Evolutionary conservation across 1,139 yeast genomes (phyloP).

Genomic region (Suhomyces bribrorum): DNA sequence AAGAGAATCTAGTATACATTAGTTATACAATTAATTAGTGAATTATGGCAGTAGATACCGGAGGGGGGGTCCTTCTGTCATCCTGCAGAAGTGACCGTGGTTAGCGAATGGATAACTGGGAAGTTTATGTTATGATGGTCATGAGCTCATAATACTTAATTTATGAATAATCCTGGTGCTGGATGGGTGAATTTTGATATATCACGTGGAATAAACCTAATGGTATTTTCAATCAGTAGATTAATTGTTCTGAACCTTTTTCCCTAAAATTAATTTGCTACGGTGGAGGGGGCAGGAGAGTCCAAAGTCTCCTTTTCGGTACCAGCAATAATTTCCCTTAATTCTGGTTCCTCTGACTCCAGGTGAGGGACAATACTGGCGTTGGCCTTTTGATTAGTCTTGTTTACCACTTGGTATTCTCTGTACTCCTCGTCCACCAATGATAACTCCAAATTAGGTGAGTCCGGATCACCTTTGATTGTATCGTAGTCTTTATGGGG

Average conservation of each 20-base stretch:
- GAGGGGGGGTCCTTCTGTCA: neutral
- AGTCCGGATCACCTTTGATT: conserved; percentile 20
- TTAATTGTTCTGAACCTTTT: no score
- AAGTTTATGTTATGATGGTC: no score
- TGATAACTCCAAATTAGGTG: conserved; percentile 20
- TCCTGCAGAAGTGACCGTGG: neutral
- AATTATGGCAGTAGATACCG: neutral
- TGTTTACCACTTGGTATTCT: conserved; percentile 16
- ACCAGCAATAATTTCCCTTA: neutral
- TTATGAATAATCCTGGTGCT: no score
- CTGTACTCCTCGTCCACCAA: conserved; percentile 24
- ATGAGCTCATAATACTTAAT: no score
- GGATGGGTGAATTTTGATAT: no score
- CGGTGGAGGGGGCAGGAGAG: no score
- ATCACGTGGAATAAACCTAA: no score
- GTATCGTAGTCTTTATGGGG: conserved; percentile 47
- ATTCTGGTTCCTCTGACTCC: neutral
- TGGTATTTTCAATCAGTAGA: no score
- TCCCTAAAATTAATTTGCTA: no score
- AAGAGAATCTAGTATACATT: conserved; percentile 4
- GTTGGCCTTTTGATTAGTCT: conserved; percentile 1
- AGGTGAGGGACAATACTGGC: neutral
- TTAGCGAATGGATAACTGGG: no score
- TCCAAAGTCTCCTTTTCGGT: neutral
- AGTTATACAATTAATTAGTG: conserved; percentile 2